Base-by-base conservation (phyloP, 805 yeast genomes). In the Suhomyces faveliae region DNA sequence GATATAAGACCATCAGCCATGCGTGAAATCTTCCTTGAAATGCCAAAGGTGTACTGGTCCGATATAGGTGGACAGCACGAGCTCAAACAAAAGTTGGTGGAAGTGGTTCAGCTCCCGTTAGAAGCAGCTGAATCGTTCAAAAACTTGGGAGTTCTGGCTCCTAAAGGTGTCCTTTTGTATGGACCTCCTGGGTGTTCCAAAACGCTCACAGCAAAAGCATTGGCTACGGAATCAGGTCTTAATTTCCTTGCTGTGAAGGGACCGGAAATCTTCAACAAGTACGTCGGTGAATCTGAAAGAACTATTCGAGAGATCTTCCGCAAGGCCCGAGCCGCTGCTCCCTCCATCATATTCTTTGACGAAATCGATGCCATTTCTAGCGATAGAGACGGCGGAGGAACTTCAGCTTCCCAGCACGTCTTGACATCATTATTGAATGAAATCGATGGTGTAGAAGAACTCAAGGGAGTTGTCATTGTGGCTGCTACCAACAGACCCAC, bases 151-250 rank as follows among this genome's bases (percentile, higher is more conserved):
- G 84, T 94, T 3, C 73, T 80, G 38, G 90, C 98, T 0, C 99
- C 99, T 3, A 87, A 89, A 55, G 99, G 99, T 30, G 86, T 94
- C 1, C 67, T 94, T 41, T 72, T 94, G 17, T 94, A 94, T 65
- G 99, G 99, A 0, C 99, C 99, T 0, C 98, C 99, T 0, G 99
- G 99, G 12, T 92, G 98, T 70, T 91, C 97, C 9, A 92, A 92
- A 60, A 92, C 99, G 0, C 68, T 92, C 51, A 89, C 96, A 0
- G 98, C 97, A 1, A 92, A 92, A 61, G 97, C 97, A 0, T 70
- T 92, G 24, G 98, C 98, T 0, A 87, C 96, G 0, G 99, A 92
- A 67, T 86, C 97, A 1, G 97, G 97, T 0, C 78, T 92, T 43
- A 92, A 92, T 59, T 92, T 92, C 64, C 66, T 92, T 45, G 96